A percentile compares a stretch with the other conserved stretches of the same genome.
Conservation (phyloP, 139 green algal genomes). For the Auxenochlorella pyrenoidosa region DNA sequence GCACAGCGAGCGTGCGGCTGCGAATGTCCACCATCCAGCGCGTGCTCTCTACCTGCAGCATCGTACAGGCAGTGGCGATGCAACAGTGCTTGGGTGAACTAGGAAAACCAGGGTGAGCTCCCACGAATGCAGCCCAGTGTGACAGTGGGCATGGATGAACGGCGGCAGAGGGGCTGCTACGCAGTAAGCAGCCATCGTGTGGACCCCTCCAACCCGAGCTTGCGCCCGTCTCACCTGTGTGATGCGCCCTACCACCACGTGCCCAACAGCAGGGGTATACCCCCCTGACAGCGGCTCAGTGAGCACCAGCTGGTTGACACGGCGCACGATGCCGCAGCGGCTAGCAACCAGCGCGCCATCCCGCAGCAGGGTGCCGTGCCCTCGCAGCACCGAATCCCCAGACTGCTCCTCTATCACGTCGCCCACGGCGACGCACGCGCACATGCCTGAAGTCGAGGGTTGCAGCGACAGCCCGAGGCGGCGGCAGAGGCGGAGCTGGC, state of each 20-base stretch:
- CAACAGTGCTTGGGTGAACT: not conserved
- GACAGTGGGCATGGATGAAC: not conserved
- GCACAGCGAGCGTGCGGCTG: not conserved
- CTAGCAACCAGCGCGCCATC: slow-evolving; percentile 3
- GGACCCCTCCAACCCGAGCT: not conserved
- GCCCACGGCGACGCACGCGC: not conserved
- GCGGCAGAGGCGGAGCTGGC: no score
- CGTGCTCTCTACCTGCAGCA: slow-evolving; percentile 9
- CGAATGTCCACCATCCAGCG: slow-evolving; percentile 24
- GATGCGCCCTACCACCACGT: slow-evolving; percentile 11
- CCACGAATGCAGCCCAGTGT: no score
- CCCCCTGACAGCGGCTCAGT: not conserved
- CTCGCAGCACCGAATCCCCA: not conserved
- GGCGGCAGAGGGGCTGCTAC: no score
- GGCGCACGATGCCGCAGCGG: not conserved
- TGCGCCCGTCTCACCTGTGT: not conserved
- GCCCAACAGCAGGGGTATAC: slow-evolving; percentile 6
- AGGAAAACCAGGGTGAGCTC: not conserved
- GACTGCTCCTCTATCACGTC: slow-evolving; percentile 1
- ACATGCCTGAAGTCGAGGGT: not conserved
- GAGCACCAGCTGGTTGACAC: slow-evolving; percentile 24
- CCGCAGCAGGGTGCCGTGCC: slow-evolving; percentile 7
- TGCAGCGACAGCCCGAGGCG: no score
- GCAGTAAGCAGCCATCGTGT: not conserved
- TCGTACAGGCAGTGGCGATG: not conserved